Evolutionary conservation across 371 early-diverging fungal genomes (phyloP), one percentile per base, ranked within the genome.

Genomic region (Actinomortierella ambigua): DNA sequence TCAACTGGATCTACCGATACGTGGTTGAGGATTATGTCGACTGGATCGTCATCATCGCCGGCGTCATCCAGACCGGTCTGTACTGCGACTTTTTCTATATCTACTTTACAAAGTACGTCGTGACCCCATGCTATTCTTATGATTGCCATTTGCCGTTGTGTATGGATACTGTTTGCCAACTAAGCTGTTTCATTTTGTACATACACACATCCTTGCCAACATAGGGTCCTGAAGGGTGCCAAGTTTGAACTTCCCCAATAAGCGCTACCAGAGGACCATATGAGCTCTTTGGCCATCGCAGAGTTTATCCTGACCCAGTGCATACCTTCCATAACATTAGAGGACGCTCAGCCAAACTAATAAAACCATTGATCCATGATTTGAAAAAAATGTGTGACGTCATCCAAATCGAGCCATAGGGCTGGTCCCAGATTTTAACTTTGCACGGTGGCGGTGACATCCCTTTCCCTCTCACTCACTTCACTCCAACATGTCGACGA

Each of bases 61-160:
- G 99, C 48, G 63, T 95, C 17, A 80, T 99, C 22, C 99, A 99
- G 79, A 98, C 99, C 0, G 91, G 89, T 14, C 79, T 99, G 1
- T 99, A 99, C 78, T 86, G 86, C 68, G 99, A 99, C 81, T 99
- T 99, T 77, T 98, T 99, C 82, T 95, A 94, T 62, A 89, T 98
- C 43, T 99, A 99, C 82, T 93, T 96, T 64, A 91, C 90, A 62
- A 92, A 86, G 93, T 92, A 82, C 2, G 29, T 57, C n/a, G 27
- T 58, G 18, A 49, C 4, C 14, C 28, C 29, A 28, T 17, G n/a
- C 52, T 29, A 27, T n/a, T 14, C 9, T 42, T 22, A 17, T 40
- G 2, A 18, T 51, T 49, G 28, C 9, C 17, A 51, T 13, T 41
- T 4, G n/a, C n/a, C 34, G 9, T 1, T 0, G 43, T 17, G 6